phyloP scores from a whole-genome alignment of 305 asterid species.

The Rubia occidens region DNA sequence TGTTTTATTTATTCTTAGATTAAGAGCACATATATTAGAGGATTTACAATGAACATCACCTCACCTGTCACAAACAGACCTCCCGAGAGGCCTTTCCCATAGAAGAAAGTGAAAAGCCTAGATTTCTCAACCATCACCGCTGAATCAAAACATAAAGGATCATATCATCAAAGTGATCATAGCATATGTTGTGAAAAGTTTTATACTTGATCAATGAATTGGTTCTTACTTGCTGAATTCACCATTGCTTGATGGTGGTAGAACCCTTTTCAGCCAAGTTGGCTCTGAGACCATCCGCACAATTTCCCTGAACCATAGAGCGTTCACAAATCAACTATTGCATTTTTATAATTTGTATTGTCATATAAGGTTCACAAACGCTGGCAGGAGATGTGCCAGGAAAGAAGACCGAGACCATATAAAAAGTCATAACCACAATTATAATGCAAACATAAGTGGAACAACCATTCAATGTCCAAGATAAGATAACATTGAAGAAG shows the following conservation, averaged over 20 bases:
- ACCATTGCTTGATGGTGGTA: conserved; percentile 55
- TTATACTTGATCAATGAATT: conserved; percentile 1
- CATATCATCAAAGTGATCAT: conserved; percentile 11
- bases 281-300: conserved; percentile 64
- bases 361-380: not conserved
- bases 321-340: too few relatives aligned
- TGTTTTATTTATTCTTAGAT: too few relatives aligned
- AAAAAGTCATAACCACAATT: not conserved
- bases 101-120: conserved; percentile 49
- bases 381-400: too few relatives aligned
- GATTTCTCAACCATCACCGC: conserved; percentile 36
- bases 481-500: not conserved
- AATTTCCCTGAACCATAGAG: conserved; percentile 70
- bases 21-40: conserved; percentile 66
- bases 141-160: conserved; percentile 20
- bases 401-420: not conserved
- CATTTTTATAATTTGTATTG: too few relatives aligned
- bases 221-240: conserved; percentile 51
- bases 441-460: not conserved
- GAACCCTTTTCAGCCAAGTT: conserved; percentile 66
- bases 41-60: conserved; percentile 70
- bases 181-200: not conserved
- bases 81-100: conserved; percentile 67
- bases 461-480: not conserved
- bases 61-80: conserved; percentile 74